Evolutionary conservation across 1,284 basidiomycete genomes (phyloP).

Genomic region (Moesziomyces parantarcticus): DNA sequence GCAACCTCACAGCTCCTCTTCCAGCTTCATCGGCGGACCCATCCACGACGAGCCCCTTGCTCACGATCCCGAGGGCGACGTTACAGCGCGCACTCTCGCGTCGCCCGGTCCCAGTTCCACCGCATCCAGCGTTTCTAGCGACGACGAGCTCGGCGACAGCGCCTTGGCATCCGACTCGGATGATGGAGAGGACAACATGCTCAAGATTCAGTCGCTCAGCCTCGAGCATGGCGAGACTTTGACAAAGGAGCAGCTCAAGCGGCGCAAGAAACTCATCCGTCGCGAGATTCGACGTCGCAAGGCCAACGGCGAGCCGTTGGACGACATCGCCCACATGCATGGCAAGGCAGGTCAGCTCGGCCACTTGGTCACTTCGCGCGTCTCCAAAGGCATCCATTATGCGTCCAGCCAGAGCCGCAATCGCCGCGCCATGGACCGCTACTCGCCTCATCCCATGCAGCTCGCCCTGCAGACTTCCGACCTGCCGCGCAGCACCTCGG

Average conservation of each 20-base stretch:
- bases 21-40: slow-evolving; percentile 30
- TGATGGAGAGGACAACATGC: slow-evolving; percentile 21
- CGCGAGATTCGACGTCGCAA: slow-evolving; percentile 47
- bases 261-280: slow-evolving; percentile 49
- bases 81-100: neutral
- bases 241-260: slow-evolving; percentile 52
- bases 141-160: slow-evolving; percentile 34
- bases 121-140: slow-evolving; percentile 24
- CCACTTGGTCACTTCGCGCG: slow-evolving; percentile 36
- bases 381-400: slow-evolving; percentile 56
- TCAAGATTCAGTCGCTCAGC: slow-evolving; percentile 16
- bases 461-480: slow-evolving; percentile 29
- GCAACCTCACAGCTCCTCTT: neutral
- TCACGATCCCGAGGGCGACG: slow-evolving; percentile 8
- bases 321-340: slow-evolving; percentile 32
- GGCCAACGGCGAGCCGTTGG: slow-evolving; percentile 36
- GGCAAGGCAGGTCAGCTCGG: slow-evolving; percentile 30
- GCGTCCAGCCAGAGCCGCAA: slow-evolving; percentile 54
- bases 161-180: slow-evolving; percentile 24
- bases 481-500: slow-evolving; percentile 20
- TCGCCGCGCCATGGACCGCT: slow-evolving; percentile 60
- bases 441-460: slow-evolving; percentile 49
- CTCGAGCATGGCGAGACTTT: slow-evolving; percentile 54
- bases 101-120: slow-evolving; percentile 15
- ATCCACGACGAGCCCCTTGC: slow-evolving; percentile 33